Percentiles rank a stretch among this genome's conserved stretches.
These are phyloP conservation scores for Xanthoceras sorbifolium DNA, from an alignment of 345 rosid species.

Conservation along the genomic window DNA sequence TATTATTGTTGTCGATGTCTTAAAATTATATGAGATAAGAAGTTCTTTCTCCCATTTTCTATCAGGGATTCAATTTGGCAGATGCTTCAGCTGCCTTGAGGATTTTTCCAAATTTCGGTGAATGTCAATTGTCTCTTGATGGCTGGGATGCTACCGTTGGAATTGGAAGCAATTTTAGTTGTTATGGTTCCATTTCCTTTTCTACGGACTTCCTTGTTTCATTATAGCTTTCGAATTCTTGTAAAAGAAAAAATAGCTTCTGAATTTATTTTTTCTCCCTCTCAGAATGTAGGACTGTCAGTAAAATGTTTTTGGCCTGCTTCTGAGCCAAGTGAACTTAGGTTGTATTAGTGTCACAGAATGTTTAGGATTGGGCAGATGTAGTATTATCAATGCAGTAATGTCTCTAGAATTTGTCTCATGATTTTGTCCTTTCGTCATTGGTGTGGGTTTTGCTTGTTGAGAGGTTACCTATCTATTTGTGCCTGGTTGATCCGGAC, in stretches of 20 bases:
- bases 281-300: neutral
- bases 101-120: slow-evolving; percentile 1
- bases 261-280: neutral
- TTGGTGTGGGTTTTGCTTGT: neutral
- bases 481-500: no score
- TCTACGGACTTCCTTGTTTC: neutral
- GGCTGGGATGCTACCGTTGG: neutral
- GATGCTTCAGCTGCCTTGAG: neutral
- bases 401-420: neutral
- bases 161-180: neutral
- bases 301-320: neutral
- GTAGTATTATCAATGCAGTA: neutral
- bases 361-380: neutral
- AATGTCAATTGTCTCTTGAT: neutral
- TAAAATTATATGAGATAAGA: neutral
- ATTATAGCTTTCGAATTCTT: neutral
- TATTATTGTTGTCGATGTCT: neutral
- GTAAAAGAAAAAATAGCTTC: no score
- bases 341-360: neutral
- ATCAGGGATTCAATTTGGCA: neutral
- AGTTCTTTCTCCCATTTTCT: neutral
- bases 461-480: neutral
- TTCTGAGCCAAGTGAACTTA: neutral
- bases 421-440: neutral
- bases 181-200: neutral